Base-by-base conservation (phyloP, 2,329 filamentous ascomycete species). In the Pleurostoma richardsiae region DNA sequence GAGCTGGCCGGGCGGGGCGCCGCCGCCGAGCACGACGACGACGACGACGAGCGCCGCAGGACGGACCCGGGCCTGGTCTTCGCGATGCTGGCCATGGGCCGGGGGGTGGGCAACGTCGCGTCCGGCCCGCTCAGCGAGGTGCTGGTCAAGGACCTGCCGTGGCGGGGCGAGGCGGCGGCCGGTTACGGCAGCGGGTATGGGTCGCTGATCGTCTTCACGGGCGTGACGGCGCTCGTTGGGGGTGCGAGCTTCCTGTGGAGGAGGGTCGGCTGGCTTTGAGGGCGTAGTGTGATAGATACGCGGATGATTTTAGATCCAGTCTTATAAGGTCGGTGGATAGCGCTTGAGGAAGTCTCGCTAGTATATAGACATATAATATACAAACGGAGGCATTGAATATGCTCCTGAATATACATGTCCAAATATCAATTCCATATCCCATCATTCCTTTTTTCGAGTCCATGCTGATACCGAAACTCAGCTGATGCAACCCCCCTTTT, bases 51-150 rank as follows among this genome's bases (percentile, higher is more conserved):
- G 29, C 39, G 48, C 6, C 33, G 49, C 8, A 50, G 50, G 30
- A 59, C 65, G 29, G 74, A 78, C 42, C 70, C 73, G 3, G 69
- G 67, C 44, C 79, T 84, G 71, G 68, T 85, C 0, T 76, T 82
- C 52, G 79, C 76, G 0, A 66, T 81, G 48, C 60, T 84, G 41
- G 75, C 76, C 26, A 74, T 77, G 5, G 81, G 79, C 1, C 69
- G 83, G 40, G 83, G 82, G 0, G 65, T 86, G 2, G 82, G 82
- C 1, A 84, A 83, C 51, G 70, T 84, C 40, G 68, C 68, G 3
- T 76, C 69, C 5, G 80, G 80, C 1, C 79, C 80, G 4, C 43
- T 83, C 49, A 82, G 79, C 55, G 74, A 79, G 46, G 69, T 63
- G 1, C 58, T 83, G 44, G 56, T 83, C 29, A 64, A 62, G 36